Evolutionary conservation across 768 basidiomycete genomes (phyloP).

Genomic region (Epithele typhae): DNA sequence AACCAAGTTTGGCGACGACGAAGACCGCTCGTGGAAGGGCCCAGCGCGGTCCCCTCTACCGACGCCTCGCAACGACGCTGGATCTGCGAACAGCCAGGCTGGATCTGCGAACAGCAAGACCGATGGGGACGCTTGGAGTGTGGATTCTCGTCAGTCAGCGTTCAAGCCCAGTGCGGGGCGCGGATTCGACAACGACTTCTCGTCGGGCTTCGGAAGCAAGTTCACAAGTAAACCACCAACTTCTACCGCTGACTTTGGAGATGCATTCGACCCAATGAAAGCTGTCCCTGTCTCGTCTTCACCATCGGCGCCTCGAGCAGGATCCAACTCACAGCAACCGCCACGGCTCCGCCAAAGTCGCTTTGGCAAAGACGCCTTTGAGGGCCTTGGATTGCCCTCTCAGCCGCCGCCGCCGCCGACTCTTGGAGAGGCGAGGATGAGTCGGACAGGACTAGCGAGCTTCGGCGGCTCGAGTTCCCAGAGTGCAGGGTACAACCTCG

Average conservation of each 20-base stretch:
- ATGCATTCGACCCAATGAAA: conserved; percentile 42
- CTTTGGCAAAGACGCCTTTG: conserved; percentile 66
- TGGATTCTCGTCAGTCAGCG: conserved; percentile 11
- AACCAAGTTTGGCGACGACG: conserved; percentile 26
- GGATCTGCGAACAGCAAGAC: conserved; percentile 9
- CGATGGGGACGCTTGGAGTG: conserved; percentile 29
- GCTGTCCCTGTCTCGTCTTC: conserved; percentile 16
- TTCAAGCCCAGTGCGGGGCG: conserved; percentile 3
- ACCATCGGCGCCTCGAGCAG: conserved; percentile 11
- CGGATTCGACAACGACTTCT: conserved; percentile 24
- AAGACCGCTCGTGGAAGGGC: conserved; percentile 24
- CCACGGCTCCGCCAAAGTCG: conserved; percentile 23
- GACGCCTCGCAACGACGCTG: conserved; percentile 9
- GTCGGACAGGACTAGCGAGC: conserved; percentile 64
- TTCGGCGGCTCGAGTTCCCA: conserved; percentile 19
- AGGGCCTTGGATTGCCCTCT: conserved; percentile 59
- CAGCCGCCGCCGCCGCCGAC: conserved; percentile 55
- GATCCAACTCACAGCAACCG: conserved; percentile 1
- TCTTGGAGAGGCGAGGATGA: conserved; percentile 68
- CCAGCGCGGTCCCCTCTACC: conserved; percentile 26
- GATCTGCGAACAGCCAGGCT: conserved; percentile 8
- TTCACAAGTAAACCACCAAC: conserved; percentile 5
- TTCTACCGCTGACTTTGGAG: conserved; percentile 48
- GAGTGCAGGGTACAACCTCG: conserved; percentile 1
- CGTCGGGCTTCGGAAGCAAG: conserved; percentile 15